Conservation (phyloP, 495 filamentous ascomycete species). For the Cercophora newfieldiana region DNA sequence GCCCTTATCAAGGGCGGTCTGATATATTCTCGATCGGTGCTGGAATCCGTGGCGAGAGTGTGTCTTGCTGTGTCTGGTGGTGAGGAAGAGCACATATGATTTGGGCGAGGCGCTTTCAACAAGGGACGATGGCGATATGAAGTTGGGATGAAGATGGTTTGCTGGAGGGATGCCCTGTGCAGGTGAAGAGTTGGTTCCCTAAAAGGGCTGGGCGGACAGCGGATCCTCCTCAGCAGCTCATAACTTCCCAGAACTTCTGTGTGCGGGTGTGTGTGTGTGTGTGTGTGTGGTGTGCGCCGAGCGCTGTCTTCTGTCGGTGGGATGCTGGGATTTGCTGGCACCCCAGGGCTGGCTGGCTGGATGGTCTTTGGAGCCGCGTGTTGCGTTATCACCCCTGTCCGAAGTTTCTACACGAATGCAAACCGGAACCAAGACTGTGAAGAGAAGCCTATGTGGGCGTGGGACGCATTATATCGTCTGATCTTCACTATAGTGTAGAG, state of each 20-base stretch:
- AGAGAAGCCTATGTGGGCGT: slow-evolving; percentile 38
- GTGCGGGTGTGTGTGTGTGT: neutral
- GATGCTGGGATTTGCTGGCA: slow-evolving; percentile 8
- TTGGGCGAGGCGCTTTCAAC: slow-evolving; percentile 23
- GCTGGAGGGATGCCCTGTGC: slow-evolving; percentile 14
- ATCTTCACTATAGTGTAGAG: slow-evolving; percentile 45
- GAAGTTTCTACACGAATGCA: slow-evolving; percentile 35
- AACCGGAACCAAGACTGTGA: slow-evolving; percentile 31
- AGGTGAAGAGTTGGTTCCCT: slow-evolving; percentile 24
- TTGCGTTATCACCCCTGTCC: slow-evolving; percentile 25
- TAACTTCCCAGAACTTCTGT: slow-evolving; percentile 33
- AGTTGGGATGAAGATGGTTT: slow-evolving; percentile 22
- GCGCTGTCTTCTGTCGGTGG: slow-evolving; percentile 13
- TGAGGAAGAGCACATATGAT: slow-evolving; percentile 43
- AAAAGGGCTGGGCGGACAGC: slow-evolving; percentile 35
- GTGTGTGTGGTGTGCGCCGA: neutral
- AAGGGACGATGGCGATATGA: slow-evolving; percentile 29
- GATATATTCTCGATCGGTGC: slow-evolving; percentile 12
- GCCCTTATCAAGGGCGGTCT: slow-evolving; percentile 15
- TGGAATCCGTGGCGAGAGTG: slow-evolving; percentile 10
- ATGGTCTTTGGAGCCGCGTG: slow-evolving; percentile 15
- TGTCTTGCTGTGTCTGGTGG: slow-evolving; percentile 25
- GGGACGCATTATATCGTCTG: slow-evolving; percentile 53
- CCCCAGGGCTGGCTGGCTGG: slow-evolving; percentile 1
- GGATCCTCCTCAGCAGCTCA: slow-evolving; percentile 37